These are phyloP conservation scores for Linnemannia elongata DNA, from an alignment of 192 early-diverging fungal species.

Conservation along the genomic window DNA sequence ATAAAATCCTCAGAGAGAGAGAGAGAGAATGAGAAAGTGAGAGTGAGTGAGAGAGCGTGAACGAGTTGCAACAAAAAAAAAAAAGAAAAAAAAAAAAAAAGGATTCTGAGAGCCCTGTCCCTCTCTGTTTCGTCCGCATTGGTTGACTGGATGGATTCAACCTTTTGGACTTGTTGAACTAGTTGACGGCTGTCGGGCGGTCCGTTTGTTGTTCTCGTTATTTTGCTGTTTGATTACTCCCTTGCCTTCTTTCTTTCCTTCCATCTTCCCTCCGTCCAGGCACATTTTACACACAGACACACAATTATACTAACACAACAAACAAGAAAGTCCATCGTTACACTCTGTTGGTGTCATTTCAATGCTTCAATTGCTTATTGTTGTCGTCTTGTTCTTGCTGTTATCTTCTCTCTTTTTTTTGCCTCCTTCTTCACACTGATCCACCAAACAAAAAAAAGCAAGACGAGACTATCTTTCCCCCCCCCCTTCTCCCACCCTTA, in stretches of 20 bases:
- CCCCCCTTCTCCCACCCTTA: too few relatives aligned
- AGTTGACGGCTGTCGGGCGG: neutral
- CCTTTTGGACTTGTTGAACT: neutral
- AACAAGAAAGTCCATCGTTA: neutral
- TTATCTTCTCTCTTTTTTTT: neutral
- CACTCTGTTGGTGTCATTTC: neutral
- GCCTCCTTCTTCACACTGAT: neutral
- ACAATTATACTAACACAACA: neutral
- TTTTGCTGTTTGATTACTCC: neutral
- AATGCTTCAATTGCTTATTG: neutral
- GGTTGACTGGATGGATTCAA: neutral
- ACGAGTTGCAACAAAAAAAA: neutral
- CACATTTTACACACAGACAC: too few relatives aligned
- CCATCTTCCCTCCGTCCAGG: too few relatives aligned
- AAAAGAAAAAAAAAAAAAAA: slow-evolving; percentile 10
- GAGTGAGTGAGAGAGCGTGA: neutral
- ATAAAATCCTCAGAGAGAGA: slow-evolving; percentile 4
- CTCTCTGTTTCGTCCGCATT: neutral
- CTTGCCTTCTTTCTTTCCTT: too few relatives aligned
- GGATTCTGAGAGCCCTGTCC: slow-evolving; percentile 2
- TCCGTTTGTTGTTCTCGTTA: neutral
- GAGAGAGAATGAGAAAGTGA: too few relatives aligned
- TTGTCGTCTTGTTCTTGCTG: neutral
- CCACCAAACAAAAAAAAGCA: too few relatives aligned
- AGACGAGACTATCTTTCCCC: too few relatives aligned